Evolutionary conservation across 345 rosid species (phyloP).

Genomic region (Citrus cavaleriei): DNA sequence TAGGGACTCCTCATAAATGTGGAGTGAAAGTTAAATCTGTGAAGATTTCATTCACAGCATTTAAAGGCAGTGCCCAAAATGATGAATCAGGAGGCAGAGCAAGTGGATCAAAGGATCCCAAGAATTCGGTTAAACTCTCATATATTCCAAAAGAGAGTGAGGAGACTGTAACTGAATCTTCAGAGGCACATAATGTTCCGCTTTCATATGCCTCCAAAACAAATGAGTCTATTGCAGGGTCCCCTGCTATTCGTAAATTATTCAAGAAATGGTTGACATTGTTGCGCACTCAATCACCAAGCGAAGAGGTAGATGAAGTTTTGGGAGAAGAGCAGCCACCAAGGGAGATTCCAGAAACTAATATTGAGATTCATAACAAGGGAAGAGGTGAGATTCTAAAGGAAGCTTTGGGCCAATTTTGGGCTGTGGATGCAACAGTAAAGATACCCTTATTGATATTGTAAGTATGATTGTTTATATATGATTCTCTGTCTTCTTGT

Average conservation of each 20-base stretch:
- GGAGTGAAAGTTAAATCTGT: slow-evolving; percentile 50
- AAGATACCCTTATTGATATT: slow-evolving; percentile 66
- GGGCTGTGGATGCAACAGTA: slow-evolving; percentile 68
- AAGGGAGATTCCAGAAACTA: slow-evolving; percentile 25
- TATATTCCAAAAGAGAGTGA: slow-evolving; percentile 65
- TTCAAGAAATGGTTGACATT: slow-evolving; percentile 81
- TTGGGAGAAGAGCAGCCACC: slow-evolving; percentile 48
- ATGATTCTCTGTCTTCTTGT: not conserved
- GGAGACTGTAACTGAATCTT: slow-evolving; percentile 44
- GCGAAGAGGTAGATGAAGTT: slow-evolving; percentile 48
- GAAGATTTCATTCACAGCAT: slow-evolving; percentile 53
- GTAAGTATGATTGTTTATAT: slow-evolving; percentile 47
- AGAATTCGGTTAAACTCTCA: slow-evolving; percentile 59
- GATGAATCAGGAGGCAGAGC: slow-evolving; percentile 52
- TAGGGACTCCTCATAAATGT: slow-evolving; percentile 40
- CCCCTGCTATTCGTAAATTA: slow-evolving; percentile 68
- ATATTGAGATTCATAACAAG: slow-evolving; percentile 25
- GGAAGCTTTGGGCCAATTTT: slow-evolving; percentile 47
- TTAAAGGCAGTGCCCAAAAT: slow-evolving; percentile 65
- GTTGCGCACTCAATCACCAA: slow-evolving; percentile 49
- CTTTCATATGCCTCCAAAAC: slow-evolving; percentile 61
- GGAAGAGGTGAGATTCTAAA: slow-evolving; percentile 36
- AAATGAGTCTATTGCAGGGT: slow-evolving; percentile 48
- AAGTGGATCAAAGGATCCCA: slow-evolving; percentile 48
- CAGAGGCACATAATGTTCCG: slow-evolving; percentile 56